These are phyloP conservation scores for Xylaria palmicola DNA, from an alignment of 495 filamentous ascomycete genomes.

Conservation along the genomic window DNA sequence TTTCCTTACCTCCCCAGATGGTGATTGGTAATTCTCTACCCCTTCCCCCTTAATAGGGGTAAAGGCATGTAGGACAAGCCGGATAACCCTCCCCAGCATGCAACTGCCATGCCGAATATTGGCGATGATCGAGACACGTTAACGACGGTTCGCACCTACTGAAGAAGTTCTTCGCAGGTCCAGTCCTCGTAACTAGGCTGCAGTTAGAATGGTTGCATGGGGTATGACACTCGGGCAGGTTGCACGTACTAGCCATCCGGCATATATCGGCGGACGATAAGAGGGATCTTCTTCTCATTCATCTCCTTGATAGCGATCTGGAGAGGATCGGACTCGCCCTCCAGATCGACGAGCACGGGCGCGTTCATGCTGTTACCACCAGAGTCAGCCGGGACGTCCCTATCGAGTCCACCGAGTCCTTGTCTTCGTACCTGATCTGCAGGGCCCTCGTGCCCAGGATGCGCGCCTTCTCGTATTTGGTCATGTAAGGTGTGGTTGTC, in stretches of 20 bases:
- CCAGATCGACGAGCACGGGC: constrained; percentile 91
- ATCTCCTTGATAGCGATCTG: constrained; percentile 97
- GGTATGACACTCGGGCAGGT: neutral
- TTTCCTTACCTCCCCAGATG: constrained; percentile 10
- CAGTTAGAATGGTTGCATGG: constrained; percentile 17
- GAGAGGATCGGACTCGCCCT: constrained; percentile 95
- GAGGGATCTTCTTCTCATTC: constrained; percentile 95
- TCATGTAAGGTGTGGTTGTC: constrained; percentile 97
- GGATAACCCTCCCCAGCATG: neutral
- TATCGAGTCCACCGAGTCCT: neutral
- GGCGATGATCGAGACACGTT: neutral
- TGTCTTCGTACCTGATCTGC: constrained; percentile 79
- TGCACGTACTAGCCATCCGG: constrained; percentile 89
- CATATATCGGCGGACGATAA: constrained; percentile 91
- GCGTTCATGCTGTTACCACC: constrained; percentile 79
- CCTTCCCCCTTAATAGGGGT: too few species aligned
- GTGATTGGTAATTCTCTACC: too few species aligned
- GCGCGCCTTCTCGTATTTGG: constrained; percentile 94
- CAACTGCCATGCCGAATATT: neutral
- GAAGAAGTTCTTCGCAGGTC: constrained; percentile 92
- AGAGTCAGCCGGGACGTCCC: neutral
- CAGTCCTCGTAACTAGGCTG: constrained; percentile 89
- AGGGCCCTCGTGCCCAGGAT: constrained; percentile 89
- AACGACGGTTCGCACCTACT: constrained; percentile 26
- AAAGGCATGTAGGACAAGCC: neutral